A percentile compares a stretch with the other conserved stretches of the same genome.
Conservation (phyloP, 306 rosid genomes). For the Cucurbita maxima region DNA sequence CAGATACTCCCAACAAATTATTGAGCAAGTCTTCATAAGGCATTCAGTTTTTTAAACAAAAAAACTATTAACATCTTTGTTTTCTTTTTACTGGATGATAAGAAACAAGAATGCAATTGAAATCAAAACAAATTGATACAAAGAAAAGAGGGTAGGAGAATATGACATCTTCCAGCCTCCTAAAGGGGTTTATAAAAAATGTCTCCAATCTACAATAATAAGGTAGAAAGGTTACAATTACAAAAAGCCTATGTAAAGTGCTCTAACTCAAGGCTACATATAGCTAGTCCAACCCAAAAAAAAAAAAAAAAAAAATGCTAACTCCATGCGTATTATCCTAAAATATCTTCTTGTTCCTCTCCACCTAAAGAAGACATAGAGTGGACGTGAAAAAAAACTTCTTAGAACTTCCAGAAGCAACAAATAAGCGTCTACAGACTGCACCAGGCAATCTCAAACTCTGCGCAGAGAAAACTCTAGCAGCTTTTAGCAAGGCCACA, state of each 20-base stretch:
- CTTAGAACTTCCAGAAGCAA: background rate
- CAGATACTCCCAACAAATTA: background rate
- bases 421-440: background rate
- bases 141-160: background rate
- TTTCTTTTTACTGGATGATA: background rate
- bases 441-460: background rate
- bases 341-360: background rate
- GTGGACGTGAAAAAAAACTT: background rate
- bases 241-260: background rate
- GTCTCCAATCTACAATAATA: background rate
- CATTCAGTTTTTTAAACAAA: background rate
- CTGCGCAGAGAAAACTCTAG: background rate
- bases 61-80: background rate
- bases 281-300: background rate
- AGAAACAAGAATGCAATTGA: background rate
- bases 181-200: background rate
- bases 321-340: background rate
- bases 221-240: background rate
- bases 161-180: background rate
- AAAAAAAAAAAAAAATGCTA: background rate
- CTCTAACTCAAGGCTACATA: background rate
- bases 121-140: background rate
- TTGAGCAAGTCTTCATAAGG: background rate
- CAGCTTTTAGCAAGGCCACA: background rate
- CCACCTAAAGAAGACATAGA: background rate